A percentile compares a stretch with the other conserved stretches of the same genome.
Conservation (phyloP, 108 stramenopile species). For the Nitzschia palea region DNA sequence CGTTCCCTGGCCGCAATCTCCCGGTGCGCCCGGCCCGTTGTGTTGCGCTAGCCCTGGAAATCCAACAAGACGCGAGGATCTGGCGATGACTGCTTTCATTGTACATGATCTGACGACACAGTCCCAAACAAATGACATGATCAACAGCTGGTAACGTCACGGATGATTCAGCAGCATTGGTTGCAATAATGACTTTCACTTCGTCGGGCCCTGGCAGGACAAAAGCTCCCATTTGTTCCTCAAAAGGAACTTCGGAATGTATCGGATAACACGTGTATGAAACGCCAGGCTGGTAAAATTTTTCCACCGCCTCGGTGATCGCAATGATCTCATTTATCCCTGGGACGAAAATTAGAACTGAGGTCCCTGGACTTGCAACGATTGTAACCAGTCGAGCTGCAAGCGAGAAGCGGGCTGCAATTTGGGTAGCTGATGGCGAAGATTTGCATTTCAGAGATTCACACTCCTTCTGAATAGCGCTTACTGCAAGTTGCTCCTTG, state of each 20-base stretch:
- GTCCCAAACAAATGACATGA: slow-evolving; percentile 94
- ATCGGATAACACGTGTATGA: slow-evolving; percentile 79
- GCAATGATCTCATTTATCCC: slow-evolving; percentile 94
- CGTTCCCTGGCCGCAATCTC: slow-evolving; percentile 85
- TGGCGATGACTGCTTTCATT: slow-evolving; percentile 70
- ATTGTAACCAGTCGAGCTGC: slow-evolving; percentile 47
- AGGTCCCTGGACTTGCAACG: slow-evolving; percentile 65
- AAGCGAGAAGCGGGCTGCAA: slow-evolving; percentile 50
- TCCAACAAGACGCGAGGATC: slow-evolving; percentile 86
- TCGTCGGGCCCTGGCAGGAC: slow-evolving; percentile 55
- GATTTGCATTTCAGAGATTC: slow-evolving; percentile 45
- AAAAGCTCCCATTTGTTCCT: slow-evolving; percentile 92
- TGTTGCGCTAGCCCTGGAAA: slow-evolving; percentile 82
- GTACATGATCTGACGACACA: slow-evolving; percentile 80
- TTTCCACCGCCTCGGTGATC: slow-evolving; percentile 76
- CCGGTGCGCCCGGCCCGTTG: slow-evolving; percentile 97
- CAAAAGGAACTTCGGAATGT: slow-evolving; percentile 90
- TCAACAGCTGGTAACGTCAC: slow-evolving; percentile 96
- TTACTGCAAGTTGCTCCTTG: slow-evolving; percentile 40
- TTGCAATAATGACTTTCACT: slow-evolving; percentile 93
- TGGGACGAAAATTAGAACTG: slow-evolving; percentile 95
- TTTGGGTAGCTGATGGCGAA: slow-evolving; percentile 39
- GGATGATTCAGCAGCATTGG: slow-evolving; percentile 97
- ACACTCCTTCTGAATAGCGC: slow-evolving; percentile 46
- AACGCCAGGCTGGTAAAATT: slow-evolving; percentile 43